Base-by-base conservation (phyloP, 345 rosid genomes). In the Corchorus capsularis region DNA sequence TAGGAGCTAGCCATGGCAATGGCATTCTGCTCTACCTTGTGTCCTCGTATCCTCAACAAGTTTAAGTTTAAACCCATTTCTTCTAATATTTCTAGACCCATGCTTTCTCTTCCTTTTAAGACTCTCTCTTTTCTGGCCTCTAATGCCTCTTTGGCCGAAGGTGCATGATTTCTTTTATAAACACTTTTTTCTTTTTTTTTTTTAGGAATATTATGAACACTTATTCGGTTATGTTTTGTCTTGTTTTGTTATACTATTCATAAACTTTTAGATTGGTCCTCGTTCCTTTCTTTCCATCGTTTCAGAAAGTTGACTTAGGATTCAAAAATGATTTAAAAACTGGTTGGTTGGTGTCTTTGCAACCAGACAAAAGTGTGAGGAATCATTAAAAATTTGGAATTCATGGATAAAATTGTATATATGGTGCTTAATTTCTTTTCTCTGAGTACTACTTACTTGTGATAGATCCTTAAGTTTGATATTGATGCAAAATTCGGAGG, bases 1-100 rank as follows among this genome's bases (percentile, higher is more conserved):
- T n/a, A n/a, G n/a, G n/a, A n/a, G n/a, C n/a, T n/a, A 61, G 79
- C 88, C 78, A 91, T 92, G 93, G 87, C 90, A 43, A 67, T 85
- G 77, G 27, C 27, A 27, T 27, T 27, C 27, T 82, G 85, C 83
- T 89, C 92, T 11, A 79, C 83, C 82, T 91, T 89, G 71, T 85
- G 86, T 80, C 86, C 96, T 80, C 89, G 73, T 10, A 55, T 92
- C 39, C 83, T 96, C 61, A 15, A n/a, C 75, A 74, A 54, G 64
- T 87, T 83, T 62, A 76, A 73, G 80, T 57, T 82, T 46, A 84
- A 57, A 61, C 89, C 91, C 86, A 62, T 69, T 77, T 76, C 83
- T 70, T 75, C 79, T 71, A 74, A 78, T 60, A 67, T 83, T 74
- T 52, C 81, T 3, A 85, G 70, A 16, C 81, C 85, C 11, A 52